Evolutionary conservation across 1,284 basidiomycete species (phyloP).

Genomic region (Cerioporus squamosus): DNA sequence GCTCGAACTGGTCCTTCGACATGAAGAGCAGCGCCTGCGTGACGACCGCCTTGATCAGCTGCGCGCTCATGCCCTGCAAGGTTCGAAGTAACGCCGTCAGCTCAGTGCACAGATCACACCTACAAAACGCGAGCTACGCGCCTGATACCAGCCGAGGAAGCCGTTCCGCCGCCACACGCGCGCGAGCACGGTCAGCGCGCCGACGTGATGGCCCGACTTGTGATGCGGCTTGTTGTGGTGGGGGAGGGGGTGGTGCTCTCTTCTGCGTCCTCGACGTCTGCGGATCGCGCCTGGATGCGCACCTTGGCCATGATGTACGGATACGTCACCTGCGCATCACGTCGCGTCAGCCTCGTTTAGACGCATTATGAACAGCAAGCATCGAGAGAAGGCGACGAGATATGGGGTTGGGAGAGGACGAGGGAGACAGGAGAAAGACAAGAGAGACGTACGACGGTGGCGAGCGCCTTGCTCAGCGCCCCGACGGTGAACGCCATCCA

Average conservation of each 20-base stretch:
- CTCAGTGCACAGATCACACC: neutral
- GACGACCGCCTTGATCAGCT: conserved; percentile 88
- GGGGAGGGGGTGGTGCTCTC: conserved; percentile 41
- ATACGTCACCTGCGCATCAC: conserved; percentile 72
- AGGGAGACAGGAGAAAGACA: neutral
- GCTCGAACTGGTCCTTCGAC: conserved; percentile 85
- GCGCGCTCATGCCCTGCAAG: conserved; percentile 84
- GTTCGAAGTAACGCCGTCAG: neutral
- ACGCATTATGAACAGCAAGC: too few species aligned
- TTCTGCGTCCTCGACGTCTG: conserved; percentile 54
- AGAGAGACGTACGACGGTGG: conserved; percentile 77
- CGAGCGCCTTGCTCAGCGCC: conserved; percentile 94
- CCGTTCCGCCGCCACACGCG: conserved; percentile 81
- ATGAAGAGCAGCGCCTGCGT: conserved; percentile 83
- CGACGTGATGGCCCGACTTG: conserved; percentile 55
- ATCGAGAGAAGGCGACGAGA: too few species aligned
- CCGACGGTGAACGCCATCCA: conserved; percentile 87
- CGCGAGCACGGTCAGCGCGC: conserved; percentile 79
- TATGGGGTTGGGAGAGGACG: neutral
- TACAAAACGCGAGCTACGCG: conserved; percentile 44
- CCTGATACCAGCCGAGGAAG: conserved; percentile 95
- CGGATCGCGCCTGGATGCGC: conserved; percentile 86
- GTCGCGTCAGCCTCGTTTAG: too few species aligned
- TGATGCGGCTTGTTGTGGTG: conserved; percentile 41
- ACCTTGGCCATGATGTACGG: conserved; percentile 98